Evolutionary conservation across 179 eudicot species (phyloP).

Genomic region (Patellifolia procumbens): DNA sequence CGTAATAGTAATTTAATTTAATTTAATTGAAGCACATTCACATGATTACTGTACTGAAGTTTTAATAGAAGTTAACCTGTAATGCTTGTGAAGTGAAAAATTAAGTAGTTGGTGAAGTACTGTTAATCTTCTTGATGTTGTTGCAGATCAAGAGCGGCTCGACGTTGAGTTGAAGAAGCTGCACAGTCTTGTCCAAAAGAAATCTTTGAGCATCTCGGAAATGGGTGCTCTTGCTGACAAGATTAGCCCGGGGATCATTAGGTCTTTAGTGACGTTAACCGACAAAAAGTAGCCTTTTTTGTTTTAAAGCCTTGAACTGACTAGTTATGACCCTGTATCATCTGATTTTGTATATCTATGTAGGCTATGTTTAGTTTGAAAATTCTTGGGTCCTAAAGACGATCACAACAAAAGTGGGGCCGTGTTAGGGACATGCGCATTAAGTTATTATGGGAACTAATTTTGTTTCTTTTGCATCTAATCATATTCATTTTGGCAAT

Average conservation of each 20-base stretch:
- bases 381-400: too few species aligned
- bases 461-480: too few species aligned
- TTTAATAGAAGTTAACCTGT: neutral
- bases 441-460: too few species aligned
- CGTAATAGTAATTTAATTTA: too few species aligned
- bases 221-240: conserved; percentile 82
- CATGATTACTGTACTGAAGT: too few species aligned
- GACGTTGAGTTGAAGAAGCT: conserved; percentile 72
- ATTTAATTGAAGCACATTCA: too few species aligned
- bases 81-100: neutral
- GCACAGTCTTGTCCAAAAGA: conserved; percentile 77
- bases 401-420: too few species aligned
- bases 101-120: neutral
- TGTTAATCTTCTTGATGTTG: conserved; percentile 9
- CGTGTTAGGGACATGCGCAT: too few species aligned
- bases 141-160: conserved; percentile 73
- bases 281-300: conserved; percentile 40
- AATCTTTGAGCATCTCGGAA: conserved; percentile 65
- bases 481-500: too few species aligned
- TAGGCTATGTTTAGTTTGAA: too few species aligned
- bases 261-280: conserved; percentile 67
- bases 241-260: conserved; percentile 71
- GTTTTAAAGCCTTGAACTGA: neutral
- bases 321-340: neutral
- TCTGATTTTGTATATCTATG: neutral